Conservation (phyloP, 1,284 basidiomycete species). For the Trametes sp. region DNA sequence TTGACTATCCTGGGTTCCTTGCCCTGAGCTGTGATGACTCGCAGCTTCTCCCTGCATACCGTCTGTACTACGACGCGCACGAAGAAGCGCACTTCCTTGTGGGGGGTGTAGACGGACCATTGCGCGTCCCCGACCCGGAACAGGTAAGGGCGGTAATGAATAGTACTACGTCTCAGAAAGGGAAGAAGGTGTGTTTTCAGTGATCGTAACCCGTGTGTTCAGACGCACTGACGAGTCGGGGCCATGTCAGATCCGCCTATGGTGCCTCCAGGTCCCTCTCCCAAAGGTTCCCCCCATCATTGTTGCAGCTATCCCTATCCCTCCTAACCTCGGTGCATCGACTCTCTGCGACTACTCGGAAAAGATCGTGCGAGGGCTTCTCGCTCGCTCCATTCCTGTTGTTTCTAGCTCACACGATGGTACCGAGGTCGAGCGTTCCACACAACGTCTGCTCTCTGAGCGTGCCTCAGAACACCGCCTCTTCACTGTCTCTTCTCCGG, state of each 20-base stretch:
- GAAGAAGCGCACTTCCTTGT: no score
- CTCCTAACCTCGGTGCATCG: background rate
- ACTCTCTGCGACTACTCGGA: constrained; percentile 28
- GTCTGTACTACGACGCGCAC: no score
- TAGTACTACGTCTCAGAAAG: no score
- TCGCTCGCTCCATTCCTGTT: background rate
- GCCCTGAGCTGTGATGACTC: no score
- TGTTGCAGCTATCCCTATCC: constrained; percentile 37
- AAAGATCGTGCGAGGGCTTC: constrained; percentile 13
- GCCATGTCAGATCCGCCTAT: background rate
- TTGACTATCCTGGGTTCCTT: no score
- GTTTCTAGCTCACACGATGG: constrained; percentile 30
- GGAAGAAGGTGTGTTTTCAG: no score
- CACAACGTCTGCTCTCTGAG: constrained; percentile 27
- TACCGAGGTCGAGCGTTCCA: constrained; percentile 32
- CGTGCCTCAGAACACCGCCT: background rate
- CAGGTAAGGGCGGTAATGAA: no score
- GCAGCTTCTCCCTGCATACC: no score
- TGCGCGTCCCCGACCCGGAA: no score
- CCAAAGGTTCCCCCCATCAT: constrained; percentile 38
- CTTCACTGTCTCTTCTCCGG: constrained; percentile 21
- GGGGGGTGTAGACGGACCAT: no score
- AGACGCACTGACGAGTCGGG: no score
- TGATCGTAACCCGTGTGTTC: no score
- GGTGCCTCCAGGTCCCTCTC: constrained; percentile 25